Evolutionary conservation across 306 rosid species (phyloP), one percentile per base, ranked within the genome.

Genomic region (Pyrus bretschneideri): DNA sequence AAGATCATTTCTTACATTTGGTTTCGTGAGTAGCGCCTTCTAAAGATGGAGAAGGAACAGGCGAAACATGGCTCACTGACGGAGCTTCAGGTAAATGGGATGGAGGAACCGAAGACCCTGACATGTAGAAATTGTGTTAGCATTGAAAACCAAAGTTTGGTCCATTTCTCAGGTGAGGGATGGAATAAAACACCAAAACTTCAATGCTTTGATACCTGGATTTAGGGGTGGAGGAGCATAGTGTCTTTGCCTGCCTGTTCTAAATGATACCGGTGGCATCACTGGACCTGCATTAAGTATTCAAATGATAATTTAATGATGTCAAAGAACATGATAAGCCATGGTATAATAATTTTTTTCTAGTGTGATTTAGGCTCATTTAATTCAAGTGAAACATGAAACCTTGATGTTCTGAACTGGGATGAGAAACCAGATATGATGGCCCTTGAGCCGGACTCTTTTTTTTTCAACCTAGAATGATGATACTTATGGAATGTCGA

Each of bases 361-460:
- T 4, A 10, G 13, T 72, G 57, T 72, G 44, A 23, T 21, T 22
- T 12, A 14, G 55, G 35, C 2, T 2, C 22, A 38, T 78, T 22
- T 19, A 38, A 57, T 65, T 64, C 13, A 62, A 74, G 74, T 59
- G 73, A 79, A 69, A 71, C 66, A 68, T 23, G 60, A 78, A 83
- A 90, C 97, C 98, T 80, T 72, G 87, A 54, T 72, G 83, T 62
- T 79, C 68, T 67, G 85, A 79, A 75, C 81, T 63, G 54, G 81
- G 87, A 71, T 94, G 88, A 79, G 95, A 82, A 84, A 70, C 75
- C 4, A 71, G 82, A 83, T 83, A 73, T 67, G 95, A 81, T 52
- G 92, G 82, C 71, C 89, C 82, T 30, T 93, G 89, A 75, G 93
- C 86, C 69, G 88, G 96, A 75, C 88, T 85, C 80, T 75, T 74